Evolutionary conservation across 768 basidiomycete genomes (phyloP).

Genomic region (Rhizopogon salebrosus): DNA sequence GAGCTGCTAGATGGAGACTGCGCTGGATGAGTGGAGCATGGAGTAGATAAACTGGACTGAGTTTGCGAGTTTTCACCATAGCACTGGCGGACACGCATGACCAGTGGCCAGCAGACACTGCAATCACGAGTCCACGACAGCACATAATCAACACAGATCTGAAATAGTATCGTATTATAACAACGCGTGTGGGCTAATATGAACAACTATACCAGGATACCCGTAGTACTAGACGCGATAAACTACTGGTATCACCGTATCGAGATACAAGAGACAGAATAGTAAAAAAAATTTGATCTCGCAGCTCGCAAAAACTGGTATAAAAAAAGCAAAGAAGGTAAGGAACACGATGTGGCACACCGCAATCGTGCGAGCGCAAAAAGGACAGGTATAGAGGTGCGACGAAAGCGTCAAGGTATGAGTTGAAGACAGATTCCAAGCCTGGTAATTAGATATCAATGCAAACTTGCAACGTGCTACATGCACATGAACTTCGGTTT

Average conservation of each 20-base stretch:
- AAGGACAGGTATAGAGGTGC: not conserved
- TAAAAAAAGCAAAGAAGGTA: constrained; percentile 23
- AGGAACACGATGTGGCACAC: constrained; percentile 1
- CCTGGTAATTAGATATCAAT: constrained; percentile 2
- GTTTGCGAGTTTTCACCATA: constrained; percentile 42
- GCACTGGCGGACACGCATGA: too few relatives aligned
- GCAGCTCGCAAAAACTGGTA: constrained; percentile 24
- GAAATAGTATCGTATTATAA: constrained; percentile 19
- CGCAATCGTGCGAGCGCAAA: not conserved
- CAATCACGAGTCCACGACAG: too few relatives aligned
- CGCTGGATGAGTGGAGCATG: constrained; percentile 38
- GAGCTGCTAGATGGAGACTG: too few relatives aligned
- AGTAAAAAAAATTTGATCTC: constrained; percentile 3
- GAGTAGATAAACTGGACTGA: constrained; percentile 55
- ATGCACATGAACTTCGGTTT: constrained; percentile 93
- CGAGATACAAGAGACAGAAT: constrained; percentile 9
- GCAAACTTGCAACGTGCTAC: constrained; percentile 32
- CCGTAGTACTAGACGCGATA: constrained; percentile 31
- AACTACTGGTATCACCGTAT: constrained; percentile 30
- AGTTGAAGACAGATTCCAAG: constrained; percentile 8
- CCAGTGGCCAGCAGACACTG: too few relatives aligned
- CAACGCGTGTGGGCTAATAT: constrained; percentile 11
- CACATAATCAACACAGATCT: constrained; percentile 9
- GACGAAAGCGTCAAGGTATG: constrained; percentile 4
- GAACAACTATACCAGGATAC: constrained; percentile 20